A percentile compares a stretch with the other conserved stretches of the same genome.
Evolutionary conservation across 2,329 filamentous ascomycete species (phyloP).

Genomic region (Golovinomyces cichoracearum): DNA sequence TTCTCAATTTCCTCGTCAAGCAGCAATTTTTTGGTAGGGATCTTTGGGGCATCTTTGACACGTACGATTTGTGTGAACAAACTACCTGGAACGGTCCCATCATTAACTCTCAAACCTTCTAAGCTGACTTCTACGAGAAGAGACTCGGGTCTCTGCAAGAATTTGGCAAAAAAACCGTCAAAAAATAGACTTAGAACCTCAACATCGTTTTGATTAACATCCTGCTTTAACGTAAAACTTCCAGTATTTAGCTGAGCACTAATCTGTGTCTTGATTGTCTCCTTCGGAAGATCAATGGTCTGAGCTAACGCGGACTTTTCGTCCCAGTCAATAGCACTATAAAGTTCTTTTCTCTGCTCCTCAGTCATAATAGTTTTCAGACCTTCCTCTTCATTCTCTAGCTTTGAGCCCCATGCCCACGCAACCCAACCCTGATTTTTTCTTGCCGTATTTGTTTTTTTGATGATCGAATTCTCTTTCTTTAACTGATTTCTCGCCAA

Average conservation of each 20-base stretch:
- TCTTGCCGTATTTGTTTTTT: slow-evolving; percentile 33
- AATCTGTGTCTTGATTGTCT: slow-evolving; percentile 77
- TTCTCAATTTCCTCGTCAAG: slow-evolving; percentile 18
- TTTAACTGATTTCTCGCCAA: slow-evolving; percentile 78
- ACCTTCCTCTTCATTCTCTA: slow-evolving; percentile 32
- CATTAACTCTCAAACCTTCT: slow-evolving; percentile 77
- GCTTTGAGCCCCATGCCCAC: slow-evolving; percentile 74
- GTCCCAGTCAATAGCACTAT: slow-evolving; percentile 94
- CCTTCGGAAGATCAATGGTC: slow-evolving; percentile 65
- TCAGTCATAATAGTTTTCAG: slow-evolving; percentile 79
- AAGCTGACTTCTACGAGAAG: slow-evolving; percentile 71
- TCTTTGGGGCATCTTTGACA: slow-evolving; percentile 59
- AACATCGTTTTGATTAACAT: slow-evolving; percentile 47
- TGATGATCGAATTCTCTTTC: slow-evolving; percentile 79
- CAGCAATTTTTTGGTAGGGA: slow-evolving; percentile 16
- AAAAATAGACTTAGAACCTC: slow-evolving; percentile 84
- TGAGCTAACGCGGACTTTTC: slow-evolving; percentile 79
- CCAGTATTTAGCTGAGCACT: slow-evolving; percentile 85
- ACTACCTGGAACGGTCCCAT: slow-evolving; percentile 77
- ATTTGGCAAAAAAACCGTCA: slow-evolving; percentile 77
- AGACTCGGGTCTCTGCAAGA: slow-evolving; percentile 72
- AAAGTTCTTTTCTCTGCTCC: slow-evolving; percentile 84
- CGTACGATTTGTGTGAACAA: slow-evolving; percentile 85
- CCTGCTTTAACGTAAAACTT: slow-evolving; percentile 78
- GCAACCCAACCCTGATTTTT: slow-evolving; percentile 65